Evolutionary conservation across 306 rosid species (phyloP).

Genomic region (Ammopiptanthus mongolicus): DNA sequence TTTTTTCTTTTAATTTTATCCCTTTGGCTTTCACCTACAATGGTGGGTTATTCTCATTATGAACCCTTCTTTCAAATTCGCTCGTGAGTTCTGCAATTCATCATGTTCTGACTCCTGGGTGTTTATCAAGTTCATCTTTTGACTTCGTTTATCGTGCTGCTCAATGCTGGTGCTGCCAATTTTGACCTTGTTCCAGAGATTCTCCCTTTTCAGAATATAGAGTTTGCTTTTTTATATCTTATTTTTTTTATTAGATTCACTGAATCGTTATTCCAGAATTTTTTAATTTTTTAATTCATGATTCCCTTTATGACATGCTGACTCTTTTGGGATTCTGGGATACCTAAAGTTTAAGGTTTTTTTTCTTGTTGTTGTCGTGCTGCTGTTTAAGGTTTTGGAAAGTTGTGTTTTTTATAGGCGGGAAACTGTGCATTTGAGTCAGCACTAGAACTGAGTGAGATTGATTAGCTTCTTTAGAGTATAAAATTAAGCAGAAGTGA

Average conservation of each 20-base stretch:
- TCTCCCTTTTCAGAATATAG: not conserved
- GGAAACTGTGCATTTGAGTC: not conserved
- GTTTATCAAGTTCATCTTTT: not conserved
- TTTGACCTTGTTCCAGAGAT: not conserved
- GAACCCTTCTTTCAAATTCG: not conserved
- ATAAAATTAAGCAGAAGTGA: not conserved
- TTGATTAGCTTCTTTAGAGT: not conserved
- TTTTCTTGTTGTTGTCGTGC: too few relatives aligned
- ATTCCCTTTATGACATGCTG: not conserved
- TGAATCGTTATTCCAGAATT: not conserved
- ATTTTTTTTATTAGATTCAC: not conserved
- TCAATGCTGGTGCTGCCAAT: not conserved
- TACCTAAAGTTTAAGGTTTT: not conserved
- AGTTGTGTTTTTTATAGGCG: not conserved
- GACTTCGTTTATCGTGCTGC: not conserved
- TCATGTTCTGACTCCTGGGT: not conserved
- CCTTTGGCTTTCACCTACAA: not conserved
- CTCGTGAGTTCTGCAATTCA: not conserved
- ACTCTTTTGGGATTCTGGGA: not conserved
- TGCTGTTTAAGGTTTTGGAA: not conserved
- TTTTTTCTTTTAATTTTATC: too few relatives aligned
- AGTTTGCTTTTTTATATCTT: not conserved
- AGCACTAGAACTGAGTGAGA: not conserved
- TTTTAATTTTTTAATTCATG: not conserved
- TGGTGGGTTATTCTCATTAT: not conserved